Conservation (phyloP, 768 basidiomycete genomes). For the Udeniomyces megalosporus region DNA sequence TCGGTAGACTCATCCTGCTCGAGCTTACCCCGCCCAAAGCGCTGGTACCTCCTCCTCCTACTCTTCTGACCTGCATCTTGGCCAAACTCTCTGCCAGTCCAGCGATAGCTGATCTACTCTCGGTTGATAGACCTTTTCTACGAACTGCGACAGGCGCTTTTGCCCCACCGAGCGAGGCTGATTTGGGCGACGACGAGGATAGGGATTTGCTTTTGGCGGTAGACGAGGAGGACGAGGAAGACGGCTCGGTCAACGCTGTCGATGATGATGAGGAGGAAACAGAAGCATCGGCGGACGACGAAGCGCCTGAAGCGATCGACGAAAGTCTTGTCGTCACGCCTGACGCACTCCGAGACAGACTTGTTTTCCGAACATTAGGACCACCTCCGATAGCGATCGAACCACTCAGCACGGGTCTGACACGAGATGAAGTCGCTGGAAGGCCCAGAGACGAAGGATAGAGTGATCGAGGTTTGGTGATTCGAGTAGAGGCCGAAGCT, state of each 20-base stretch:
- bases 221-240: not conserved
- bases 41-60: not conserved
- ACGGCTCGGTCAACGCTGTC: not conserved
- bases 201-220: not conserved
- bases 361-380: no score
- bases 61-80: constrained; percentile 9
- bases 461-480: no score
- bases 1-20: no score
- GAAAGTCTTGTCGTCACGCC: not conserved
- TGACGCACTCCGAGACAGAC: no score
- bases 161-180: not conserved
- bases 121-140: not conserved
- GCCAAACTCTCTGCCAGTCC: constrained; percentile 6
- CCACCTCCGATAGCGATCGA: no score
- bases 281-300: not conserved
- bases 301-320: not conserved
- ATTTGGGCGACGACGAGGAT: not conserved
- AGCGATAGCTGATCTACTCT: constrained; percentile 2
- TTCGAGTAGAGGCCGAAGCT: no score
- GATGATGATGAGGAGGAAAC: not conserved
- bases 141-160: no score
- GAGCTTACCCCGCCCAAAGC: not conserved
- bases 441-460: no score
- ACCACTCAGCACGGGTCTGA: no score
- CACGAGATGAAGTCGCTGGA: no score